A percentile compares a stretch with the other conserved stretches of the same genome.
These are phyloP conservation scores for Cucumis cinereus DNA, from an alignment of 306 rosid genomes.

Conservation along the genomic window DNA sequence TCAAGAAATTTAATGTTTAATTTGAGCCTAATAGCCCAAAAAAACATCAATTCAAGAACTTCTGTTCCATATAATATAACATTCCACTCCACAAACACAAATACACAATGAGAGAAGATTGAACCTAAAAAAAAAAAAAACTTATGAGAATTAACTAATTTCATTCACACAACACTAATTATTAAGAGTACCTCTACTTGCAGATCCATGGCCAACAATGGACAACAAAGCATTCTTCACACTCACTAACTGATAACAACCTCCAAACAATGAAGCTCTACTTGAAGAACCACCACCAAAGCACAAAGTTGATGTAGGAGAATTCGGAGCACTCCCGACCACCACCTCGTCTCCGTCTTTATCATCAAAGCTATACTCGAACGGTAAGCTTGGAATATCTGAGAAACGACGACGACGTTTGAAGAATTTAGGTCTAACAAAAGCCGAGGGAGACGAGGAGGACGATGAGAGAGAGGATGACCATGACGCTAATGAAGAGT, in stretches of 20 bases:
- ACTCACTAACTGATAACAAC: constrained; percentile 4
- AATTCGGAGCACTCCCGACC: not conserved
- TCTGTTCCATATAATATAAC: not conserved
- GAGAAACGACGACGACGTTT: not conserved
- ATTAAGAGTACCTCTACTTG: not conserved
- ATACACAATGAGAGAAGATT: not conserved
- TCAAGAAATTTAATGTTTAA: not conserved
- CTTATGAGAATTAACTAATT: not conserved
- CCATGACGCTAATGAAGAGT: constrained; percentile 3
- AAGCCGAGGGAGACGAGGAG: not conserved
- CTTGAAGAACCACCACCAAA: not conserved
- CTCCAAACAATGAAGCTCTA: not conserved
- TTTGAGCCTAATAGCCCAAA: not conserved
- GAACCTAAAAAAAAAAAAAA: not conserved
- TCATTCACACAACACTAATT: not conserved
- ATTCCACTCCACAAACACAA: constrained; percentile 2
- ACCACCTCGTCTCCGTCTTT: not conserved
- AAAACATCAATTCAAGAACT: not conserved
- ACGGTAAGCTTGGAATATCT: not conserved
- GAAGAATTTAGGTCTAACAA: not conserved
- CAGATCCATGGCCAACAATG: constrained; percentile 11
- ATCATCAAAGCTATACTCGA: not conserved
- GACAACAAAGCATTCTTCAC: constrained; percentile 13
- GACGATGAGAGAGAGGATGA: constrained; percentile 12
- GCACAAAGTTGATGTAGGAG: not conserved